These are phyloP conservation scores for Helianthus tuberosus DNA, from an alignment of 129 eudicot genomes.

Conservation along the genomic window DNA sequence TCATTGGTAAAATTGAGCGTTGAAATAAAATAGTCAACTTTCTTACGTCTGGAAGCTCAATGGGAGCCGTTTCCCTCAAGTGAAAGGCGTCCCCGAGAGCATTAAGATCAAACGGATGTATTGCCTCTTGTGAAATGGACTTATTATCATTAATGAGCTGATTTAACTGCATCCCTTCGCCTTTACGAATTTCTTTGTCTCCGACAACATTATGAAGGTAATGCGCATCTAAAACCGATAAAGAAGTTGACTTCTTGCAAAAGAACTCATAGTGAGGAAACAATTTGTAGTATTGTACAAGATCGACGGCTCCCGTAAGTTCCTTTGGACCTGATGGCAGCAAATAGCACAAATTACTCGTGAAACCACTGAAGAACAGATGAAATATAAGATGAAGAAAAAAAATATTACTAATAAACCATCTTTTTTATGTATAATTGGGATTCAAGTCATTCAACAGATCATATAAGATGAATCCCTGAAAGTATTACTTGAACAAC, in stretches of 20 bases:
- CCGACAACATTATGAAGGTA: constrained; percentile 95
- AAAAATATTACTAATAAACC: no score
- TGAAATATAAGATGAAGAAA: no score
- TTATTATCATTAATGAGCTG: constrained; percentile 62
- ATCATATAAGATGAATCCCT: neutral
- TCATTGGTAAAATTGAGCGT: no score
- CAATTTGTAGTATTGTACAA: constrained; percentile 72
- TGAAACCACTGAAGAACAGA: neutral
- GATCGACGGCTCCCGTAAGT: constrained; percentile 91
- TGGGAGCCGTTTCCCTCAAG: constrained; percentile 63
- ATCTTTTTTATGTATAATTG: no score
- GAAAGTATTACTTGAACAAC: neutral
- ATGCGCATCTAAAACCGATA: constrained; percentile 80
- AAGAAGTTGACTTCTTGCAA: constrained; percentile 88
- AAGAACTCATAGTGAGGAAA: constrained; percentile 78
- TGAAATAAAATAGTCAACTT: neutral
- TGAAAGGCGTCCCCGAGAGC: constrained; percentile 79
- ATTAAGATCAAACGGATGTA: constrained; percentile 75
- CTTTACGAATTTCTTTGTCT: constrained; percentile 84
- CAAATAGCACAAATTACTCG: constrained; percentile 14
- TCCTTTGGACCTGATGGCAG: constrained; percentile 72
- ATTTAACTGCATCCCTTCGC: constrained; percentile 92
- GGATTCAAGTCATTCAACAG: neutral
- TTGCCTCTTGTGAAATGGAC: constrained; percentile 54
- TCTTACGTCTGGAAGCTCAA: constrained; percentile 74